Evolutionary conservation across 441 rosid species (phyloP).

Genomic region (Populus hybrid): DNA sequence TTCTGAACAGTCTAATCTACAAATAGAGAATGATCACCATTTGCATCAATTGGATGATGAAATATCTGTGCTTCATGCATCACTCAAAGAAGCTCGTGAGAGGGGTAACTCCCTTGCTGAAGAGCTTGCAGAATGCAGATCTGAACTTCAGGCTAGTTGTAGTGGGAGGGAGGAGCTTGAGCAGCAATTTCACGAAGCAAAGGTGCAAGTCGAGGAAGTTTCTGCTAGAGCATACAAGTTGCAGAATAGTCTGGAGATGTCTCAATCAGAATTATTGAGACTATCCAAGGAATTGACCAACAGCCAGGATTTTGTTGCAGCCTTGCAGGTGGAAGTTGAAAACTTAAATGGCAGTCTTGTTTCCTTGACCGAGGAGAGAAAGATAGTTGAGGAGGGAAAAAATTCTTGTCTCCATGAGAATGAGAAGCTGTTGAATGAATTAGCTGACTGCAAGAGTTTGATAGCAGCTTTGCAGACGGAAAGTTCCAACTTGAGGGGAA

Average conservation of each 20-base stretch:
- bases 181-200: slow-evolving; percentile 47
- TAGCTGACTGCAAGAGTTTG: slow-evolving; percentile 52
- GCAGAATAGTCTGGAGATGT: slow-evolving; percentile 60
- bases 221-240: slow-evolving; percentile 49
- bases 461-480: slow-evolving; percentile 57
- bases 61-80: slow-evolving; percentile 46
- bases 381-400: slow-evolving; percentile 48
- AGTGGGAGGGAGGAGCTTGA: slow-evolving; percentile 53
- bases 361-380: slow-evolving; percentile 49
- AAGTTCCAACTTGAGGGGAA: slow-evolving; percentile 39
- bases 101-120: slow-evolving; percentile 47
- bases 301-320: slow-evolving; percentile 40
- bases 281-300: slow-evolving; percentile 47
- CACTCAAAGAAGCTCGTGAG: slow-evolving; percentile 39
- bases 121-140: slow-evolving; percentile 68
- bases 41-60: slow-evolving; percentile 51
- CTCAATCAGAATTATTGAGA: slow-evolving; percentile 39
- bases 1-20: slow-evolving; percentile 56
- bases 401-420: slow-evolving; percentile 36
- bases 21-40: slow-evolving; percentile 43
- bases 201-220: slow-evolving; percentile 49
- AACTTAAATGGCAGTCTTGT: slow-evolving; percentile 43
- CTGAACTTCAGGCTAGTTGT: slow-evolving; percentile 53
- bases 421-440: slow-evolving; percentile 56
- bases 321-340: slow-evolving; percentile 54